Conservation (phyloP, 768 basidiomycete species). For the Amanita brunnescens region DNA sequence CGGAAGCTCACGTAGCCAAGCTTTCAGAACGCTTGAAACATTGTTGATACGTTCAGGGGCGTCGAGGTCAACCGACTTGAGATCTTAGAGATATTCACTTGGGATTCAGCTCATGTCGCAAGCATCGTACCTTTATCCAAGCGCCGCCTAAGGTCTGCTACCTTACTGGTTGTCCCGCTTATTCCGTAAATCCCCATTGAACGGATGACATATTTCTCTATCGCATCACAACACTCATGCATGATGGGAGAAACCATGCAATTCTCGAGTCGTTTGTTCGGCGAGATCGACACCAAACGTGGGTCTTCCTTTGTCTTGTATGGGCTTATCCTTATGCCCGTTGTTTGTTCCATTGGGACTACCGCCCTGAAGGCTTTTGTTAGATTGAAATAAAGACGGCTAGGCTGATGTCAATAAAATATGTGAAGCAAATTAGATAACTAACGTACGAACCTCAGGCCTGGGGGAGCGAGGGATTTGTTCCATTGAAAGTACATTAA, state of each 20-base stretch:
- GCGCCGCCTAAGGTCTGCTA: slow-evolving; percentile 70
- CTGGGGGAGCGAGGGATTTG: too few species aligned
- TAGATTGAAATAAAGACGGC: slow-evolving; percentile 47
- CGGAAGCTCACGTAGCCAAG: slow-evolving; percentile 94
- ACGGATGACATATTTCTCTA: slow-evolving; percentile 81
- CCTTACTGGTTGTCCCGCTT: slow-evolving; percentile 84
- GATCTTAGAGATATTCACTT: slow-evolving; percentile 36
- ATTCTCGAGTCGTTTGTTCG: slow-evolving; percentile 89
- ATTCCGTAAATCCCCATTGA: slow-evolving; percentile 91
- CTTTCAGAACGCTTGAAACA: slow-evolving; percentile 87
- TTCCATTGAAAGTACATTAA: too few species aligned
- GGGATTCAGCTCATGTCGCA: not conserved
- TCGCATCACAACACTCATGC: slow-evolving; percentile 82
- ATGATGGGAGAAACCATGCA: slow-evolving; percentile 84
- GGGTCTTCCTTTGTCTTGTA: slow-evolving; percentile 57
- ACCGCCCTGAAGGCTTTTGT: slow-evolving; percentile 10
- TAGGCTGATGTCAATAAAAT: slow-evolving; percentile 17
- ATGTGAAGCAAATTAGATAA: slow-evolving; percentile 4
- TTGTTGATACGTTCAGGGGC: slow-evolving; percentile 93
- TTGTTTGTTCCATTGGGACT: slow-evolving; percentile 20
- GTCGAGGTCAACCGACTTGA: slow-evolving; percentile 82
- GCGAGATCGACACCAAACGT: slow-evolving; percentile 91
- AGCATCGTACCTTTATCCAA: slow-evolving; percentile 67
- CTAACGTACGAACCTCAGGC: slow-evolving; percentile 73
- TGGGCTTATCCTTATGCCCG: slow-evolving; percentile 12